Percentiles rank a stretch among this genome's conserved stretches.
These are phyloP conservation scores for Boeremia lycopersici DNA, from an alignment of 2,329 filamentous ascomycete species.

Conservation along the genomic window DNA sequence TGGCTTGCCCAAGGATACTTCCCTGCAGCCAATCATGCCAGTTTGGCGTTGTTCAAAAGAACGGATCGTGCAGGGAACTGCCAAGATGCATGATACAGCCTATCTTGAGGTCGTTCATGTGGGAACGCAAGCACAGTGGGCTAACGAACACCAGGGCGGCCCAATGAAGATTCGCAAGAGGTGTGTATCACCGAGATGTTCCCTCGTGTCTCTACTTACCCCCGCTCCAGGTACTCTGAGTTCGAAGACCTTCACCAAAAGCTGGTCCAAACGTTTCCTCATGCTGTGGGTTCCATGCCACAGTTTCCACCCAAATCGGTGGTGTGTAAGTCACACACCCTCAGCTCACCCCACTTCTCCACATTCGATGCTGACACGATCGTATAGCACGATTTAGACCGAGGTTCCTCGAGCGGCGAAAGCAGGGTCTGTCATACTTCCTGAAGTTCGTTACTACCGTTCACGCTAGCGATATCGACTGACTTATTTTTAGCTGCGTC, in stretches of 20 bases:
- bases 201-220: conserved; percentile 25
- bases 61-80: conserved; percentile 19
- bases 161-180: conserved; percentile 66
- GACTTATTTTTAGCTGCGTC: conserved; percentile 69
- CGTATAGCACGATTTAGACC: conserved; percentile 70
- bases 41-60: conserved; percentile 7
- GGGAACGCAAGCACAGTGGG: conserved; percentile 2
- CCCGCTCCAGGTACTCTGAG: conserved; percentile 76
- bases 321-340: conserved; percentile 65
- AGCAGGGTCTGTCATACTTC: conserved; percentile 86
- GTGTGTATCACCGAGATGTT: conserved; percentile 39
- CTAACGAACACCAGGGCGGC: conserved; percentile 52
- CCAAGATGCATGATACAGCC: conserved; percentile 7
- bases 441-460: conserved; percentile 68
- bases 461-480: conserved; percentile 34
- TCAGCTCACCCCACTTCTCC: conserved; percentile 24
- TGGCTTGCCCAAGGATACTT: conserved; percentile 9
- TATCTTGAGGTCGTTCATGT: background rate
- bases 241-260: conserved; percentile 81
- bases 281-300: conserved; percentile 85
- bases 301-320: conserved; percentile 88
- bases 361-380: conserved; percentile 23
- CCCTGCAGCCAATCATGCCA: conserved; percentile 24
- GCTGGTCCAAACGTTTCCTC: conserved; percentile 80
- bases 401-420: conserved; percentile 82